Base-by-base conservation (phyloP, 169 alveolate species). In the Plasmodium coatneyi region DNA sequence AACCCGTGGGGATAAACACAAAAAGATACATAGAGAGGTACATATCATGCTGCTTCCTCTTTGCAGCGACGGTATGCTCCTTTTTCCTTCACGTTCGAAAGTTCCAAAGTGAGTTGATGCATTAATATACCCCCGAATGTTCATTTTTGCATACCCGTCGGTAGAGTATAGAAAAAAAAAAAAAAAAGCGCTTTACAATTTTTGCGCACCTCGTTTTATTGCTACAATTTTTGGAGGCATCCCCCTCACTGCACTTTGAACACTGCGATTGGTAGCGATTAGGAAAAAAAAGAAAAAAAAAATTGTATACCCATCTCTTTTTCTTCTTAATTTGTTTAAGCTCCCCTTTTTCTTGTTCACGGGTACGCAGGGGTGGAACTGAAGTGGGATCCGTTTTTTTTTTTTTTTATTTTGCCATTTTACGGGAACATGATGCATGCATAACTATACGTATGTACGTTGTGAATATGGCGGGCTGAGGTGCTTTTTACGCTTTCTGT, bases 221-320 rank as follows among this genome's bases (percentile, higher is more conserved):
- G 14, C 16, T 14, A 41, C 52, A 43, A 43, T 43, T 43, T 43
- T 43, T 43, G n/a, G 54, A 10, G 54, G 54, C 54, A 43, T 43
- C 54, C 54, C 54, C 41, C 22, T 84, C 60, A 84, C 92, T 84
- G 92, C 92, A 71, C 92, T 84, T 84, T 84, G 92, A 84, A 71
- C 83, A 84, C 92, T 71, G 43, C 80, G 71, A 22, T 28, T n/a
- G 10, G 32, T 10, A 10, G 12, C 25, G 25, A 52, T 19, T 79
- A 79, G 52, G n/a, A 19, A 3, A 3, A 32, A 32, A 32, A 32
- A 32, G 3, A 32, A 32, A 80, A 80, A 41, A 80, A 80, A 36
- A 43, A 80, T 32, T 19, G 81, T 32, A 22, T n/a, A 0, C 19
- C 19, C 43, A n/a, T 71, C 19, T n/a, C 3, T 71, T 39, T 71